Evolutionary conservation across 345 rosid species (phyloP).

Genomic region (Trapa bicornis): DNA sequence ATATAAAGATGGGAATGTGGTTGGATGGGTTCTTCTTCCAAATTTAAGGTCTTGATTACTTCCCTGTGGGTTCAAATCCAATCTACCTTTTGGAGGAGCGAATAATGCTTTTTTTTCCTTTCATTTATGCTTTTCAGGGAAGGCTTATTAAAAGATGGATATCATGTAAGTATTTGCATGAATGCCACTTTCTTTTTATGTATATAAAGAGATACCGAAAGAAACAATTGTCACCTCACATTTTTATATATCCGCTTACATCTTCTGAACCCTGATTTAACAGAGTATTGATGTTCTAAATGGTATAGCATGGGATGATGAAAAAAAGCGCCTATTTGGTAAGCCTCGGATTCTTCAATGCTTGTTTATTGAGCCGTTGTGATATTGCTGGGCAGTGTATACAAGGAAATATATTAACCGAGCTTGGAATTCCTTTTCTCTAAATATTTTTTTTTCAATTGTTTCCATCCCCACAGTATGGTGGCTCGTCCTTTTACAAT

Average conservation of each 20-base stretch:
- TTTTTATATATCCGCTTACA: not conserved
- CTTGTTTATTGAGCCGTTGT: not conserved
- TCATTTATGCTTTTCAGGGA: conserved; percentile 20
- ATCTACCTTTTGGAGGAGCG: not conserved
- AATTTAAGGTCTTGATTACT: conserved; percentile 42
- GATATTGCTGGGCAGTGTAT: no score
- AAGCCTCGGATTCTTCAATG: conserved; percentile 14
- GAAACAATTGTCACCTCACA: not conserved
- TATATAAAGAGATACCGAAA: not conserved
- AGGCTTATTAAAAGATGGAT: conserved; percentile 49
- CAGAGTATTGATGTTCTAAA: conserved; percentile 81
- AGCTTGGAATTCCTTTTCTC: not conserved
- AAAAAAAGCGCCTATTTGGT: conserved; percentile 58
- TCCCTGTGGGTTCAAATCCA: not conserved
- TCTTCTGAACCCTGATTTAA: conserved; percentile 4
- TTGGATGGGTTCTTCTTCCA: conserved; percentile 81
- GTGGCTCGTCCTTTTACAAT: no score
- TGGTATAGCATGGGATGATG: conserved; percentile 89
- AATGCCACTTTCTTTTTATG: not conserved
- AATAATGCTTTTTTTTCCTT: not conserved
- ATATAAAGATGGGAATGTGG: conserved; percentile 40
- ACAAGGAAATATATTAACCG: not conserved
- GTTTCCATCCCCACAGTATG: no score
- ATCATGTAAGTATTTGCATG: conserved; percentile 30
- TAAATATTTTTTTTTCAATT: no score